phyloP scores from a whole-genome alignment of 202 grass and related monocot genomes.

The Hordeum pubiflorum region DNA sequence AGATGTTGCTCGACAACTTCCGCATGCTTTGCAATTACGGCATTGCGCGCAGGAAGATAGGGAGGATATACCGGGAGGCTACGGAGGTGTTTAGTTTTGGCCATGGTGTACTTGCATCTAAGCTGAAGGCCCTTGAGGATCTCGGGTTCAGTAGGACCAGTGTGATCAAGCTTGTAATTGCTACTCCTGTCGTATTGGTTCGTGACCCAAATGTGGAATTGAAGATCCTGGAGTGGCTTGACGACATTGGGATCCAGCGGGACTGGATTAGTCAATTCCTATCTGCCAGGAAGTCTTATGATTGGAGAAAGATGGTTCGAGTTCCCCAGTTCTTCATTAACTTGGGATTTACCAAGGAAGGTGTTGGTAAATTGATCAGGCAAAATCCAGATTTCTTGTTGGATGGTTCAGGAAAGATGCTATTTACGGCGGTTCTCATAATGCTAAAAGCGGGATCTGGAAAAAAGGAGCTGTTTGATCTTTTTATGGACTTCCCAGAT shows the following conservation, averaged over 20 bases:
- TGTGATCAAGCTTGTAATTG: conserved; percentile 50
- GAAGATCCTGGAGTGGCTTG: conserved; percentile 44
- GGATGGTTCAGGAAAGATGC: conserved; percentile 41
- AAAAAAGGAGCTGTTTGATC: conserved; percentile 36
- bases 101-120: conserved; percentile 35
- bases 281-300: conserved; percentile 30
- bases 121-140: conserved; percentile 48
- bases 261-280: conserved; percentile 50
- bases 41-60: conserved; percentile 44
- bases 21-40: conserved; percentile 53
- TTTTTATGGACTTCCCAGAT: conserved; percentile 57
- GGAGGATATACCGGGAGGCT: conserved; percentile 45
- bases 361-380: conserved; percentile 36
- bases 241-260: conserved; percentile 35
- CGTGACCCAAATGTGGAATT: conserved; percentile 24
- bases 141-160: conserved; percentile 50
- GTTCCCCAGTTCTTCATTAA: conserved; percentile 45
- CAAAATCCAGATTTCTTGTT: conserved; percentile 48
- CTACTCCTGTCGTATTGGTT: conserved; percentile 37
- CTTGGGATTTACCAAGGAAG: conserved; percentile 44
- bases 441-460: conserved; percentile 40
- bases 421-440: conserved; percentile 33
- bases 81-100: conserved; percentile 29
- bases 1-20: conserved; percentile 36
- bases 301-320: conserved; percentile 41